A percentile compares a stretch with the other conserved stretches of the same genome.
Evolutionary conservation across 306 rosid genomes (phyloP).

Genomic region (Nissolia schottii): DNA sequence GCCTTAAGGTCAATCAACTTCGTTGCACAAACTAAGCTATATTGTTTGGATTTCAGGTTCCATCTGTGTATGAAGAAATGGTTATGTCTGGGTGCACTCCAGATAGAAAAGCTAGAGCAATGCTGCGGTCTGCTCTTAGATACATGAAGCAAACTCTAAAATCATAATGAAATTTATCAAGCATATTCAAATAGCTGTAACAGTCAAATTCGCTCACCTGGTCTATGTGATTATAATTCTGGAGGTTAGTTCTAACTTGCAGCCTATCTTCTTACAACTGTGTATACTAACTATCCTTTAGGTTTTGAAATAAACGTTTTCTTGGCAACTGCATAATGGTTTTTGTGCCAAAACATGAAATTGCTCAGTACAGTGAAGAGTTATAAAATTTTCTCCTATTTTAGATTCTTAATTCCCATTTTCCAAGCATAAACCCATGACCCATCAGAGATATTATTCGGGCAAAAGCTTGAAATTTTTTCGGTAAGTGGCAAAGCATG

Average conservation of each 20-base stretch:
- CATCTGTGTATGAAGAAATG: slow-evolving; percentile 93
- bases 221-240: slow-evolving; percentile 14
- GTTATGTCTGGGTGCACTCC: slow-evolving; percentile 72
- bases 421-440: not conserved
- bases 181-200: slow-evolving; percentile 28
- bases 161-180: slow-evolving; percentile 34
- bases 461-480: no score
- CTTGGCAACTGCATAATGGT: not conserved
- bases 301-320: slow-evolving; percentile 7
- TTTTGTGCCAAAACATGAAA: slow-evolving; percentile 7
- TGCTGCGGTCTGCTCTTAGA: slow-evolving; percentile 90
- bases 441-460: not conserved
- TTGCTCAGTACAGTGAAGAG: not conserved
- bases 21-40: slow-evolving; percentile 9
- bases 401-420: not conserved
- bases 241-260: slow-evolving; percentile 44
- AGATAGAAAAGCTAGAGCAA: slow-evolving; percentile 87
- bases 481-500: not conserved
- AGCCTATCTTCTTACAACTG: slow-evolving; percentile 13
- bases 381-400: not conserved
- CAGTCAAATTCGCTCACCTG: slow-evolving; percentile 13
- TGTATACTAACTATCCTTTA: not conserved
- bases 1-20: not conserved
- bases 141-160: slow-evolving; percentile 71
- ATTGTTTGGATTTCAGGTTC: slow-evolving; percentile 69